These are phyloP conservation scores for Colletotrichum aenigma DNA, from an alignment of 2,329 filamentous ascomycete genomes.

Conservation along the genomic window DNA sequence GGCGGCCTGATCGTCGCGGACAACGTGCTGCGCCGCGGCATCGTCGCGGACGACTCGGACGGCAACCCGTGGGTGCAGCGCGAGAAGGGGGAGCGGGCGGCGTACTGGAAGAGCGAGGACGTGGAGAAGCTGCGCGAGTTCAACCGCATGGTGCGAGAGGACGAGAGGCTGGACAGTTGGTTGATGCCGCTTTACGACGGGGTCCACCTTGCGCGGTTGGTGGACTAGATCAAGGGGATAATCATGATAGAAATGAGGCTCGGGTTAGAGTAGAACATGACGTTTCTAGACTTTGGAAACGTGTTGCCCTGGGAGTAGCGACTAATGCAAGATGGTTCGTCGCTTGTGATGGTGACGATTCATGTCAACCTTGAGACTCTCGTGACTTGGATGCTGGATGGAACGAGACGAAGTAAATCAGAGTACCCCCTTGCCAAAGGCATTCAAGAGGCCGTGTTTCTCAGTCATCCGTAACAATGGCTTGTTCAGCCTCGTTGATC, in stretches of 20 bases:
- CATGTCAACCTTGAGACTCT: too few species aligned
- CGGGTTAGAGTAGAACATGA: background rate
- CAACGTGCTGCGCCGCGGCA: slow-evolving; percentile 53
- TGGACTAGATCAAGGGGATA: slow-evolving; percentile 28
- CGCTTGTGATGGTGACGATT: too few species aligned
- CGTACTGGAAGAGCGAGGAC: slow-evolving; percentile 23
- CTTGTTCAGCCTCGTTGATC: background rate
- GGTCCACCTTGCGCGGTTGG: slow-evolving; percentile 38
- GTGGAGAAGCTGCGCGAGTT: slow-evolving; percentile 21
- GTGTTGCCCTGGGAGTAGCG: too few species aligned
- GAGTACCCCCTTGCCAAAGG: background rate
- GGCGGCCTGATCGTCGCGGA: slow-evolving; percentile 59
- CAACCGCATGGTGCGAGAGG: slow-evolving; percentile 24
- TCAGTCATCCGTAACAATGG: background rate
- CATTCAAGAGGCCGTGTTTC: background rate
- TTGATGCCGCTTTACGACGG: slow-evolving; percentile 49
- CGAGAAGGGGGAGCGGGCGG: slow-evolving; percentile 11
- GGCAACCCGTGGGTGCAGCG: slow-evolving; percentile 18
- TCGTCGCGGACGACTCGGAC: slow-evolving; percentile 44
- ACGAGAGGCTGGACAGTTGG: slow-evolving; percentile 41
- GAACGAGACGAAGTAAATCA: background rate
- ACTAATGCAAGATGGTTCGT: too few species aligned
- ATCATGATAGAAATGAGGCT: background rate
- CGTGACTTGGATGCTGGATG: too few species aligned
- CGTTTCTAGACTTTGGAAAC: background rate